These are phyloP conservation scores for Myrica gale DNA, from an alignment of 306 rosid genomes.

Conservation along the genomic window DNA sequence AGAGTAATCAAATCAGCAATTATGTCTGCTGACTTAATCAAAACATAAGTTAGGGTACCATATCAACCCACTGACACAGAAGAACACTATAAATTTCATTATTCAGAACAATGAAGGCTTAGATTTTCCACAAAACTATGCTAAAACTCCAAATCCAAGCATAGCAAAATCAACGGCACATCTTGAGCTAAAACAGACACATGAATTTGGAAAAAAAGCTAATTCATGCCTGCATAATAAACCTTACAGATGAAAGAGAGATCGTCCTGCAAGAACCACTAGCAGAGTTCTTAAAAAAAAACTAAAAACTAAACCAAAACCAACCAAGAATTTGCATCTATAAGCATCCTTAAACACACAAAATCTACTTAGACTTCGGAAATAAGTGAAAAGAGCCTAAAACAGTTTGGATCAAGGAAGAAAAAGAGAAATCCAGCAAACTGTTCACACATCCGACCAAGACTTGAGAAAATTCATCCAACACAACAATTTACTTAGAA, in stretches of 20 bases:
- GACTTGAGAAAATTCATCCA: not conserved
- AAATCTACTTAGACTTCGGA: not conserved
- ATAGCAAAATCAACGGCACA: not conserved
- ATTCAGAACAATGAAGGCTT: not conserved
- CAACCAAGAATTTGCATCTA: not conserved
- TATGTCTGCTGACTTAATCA: not conserved
- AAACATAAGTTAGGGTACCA: not conserved
- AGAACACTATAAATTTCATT: not conserved
- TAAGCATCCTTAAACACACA: not conserved
- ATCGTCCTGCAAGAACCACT: not conserved
- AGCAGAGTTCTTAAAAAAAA: not conserved
- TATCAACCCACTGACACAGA: not conserved
- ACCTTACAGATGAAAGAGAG: not conserved
- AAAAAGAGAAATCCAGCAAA: not conserved
- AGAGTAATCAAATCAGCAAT: constrained; percentile 15
- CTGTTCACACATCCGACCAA: not conserved
- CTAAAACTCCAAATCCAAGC: not conserved
- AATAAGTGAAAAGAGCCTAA: not conserved
- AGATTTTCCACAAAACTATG: not conserved
- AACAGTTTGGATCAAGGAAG: not conserved
- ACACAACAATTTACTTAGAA: not conserved
- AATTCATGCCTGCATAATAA: not conserved
- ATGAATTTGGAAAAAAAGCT: not conserved
- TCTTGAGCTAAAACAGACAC: not conserved
- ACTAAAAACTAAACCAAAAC: not conserved